phyloP scores from a whole-genome alignment of 1,284 basidiomycete genomes.

The Cystobasidium pallidum region DNA sequence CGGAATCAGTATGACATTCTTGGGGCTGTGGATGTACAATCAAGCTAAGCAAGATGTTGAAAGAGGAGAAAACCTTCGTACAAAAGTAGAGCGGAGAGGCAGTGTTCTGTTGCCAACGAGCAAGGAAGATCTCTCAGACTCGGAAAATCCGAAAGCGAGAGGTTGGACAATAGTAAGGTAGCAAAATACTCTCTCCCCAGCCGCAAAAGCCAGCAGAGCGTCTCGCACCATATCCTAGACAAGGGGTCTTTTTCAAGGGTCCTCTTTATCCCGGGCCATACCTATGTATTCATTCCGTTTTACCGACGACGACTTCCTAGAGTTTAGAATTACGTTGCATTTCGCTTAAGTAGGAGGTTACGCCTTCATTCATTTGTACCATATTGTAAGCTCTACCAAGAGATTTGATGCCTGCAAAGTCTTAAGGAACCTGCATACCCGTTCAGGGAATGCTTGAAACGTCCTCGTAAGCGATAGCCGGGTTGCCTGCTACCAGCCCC shows the following conservation, averaged over 20 bases:
- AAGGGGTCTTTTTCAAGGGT: background rate
- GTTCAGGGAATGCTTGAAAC: too few species aligned
- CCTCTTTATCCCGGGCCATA: background rate
- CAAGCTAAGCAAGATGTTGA: conserved; percentile 90
- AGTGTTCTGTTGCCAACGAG: conserved; percentile 73
- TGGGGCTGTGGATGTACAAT: conserved; percentile 95
- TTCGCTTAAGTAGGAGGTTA: background rate
- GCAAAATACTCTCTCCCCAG: background rate
- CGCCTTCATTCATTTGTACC: background rate
- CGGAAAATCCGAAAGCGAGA: conserved; percentile 19
- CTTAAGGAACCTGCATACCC: too few species aligned
- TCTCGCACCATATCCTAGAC: background rate
- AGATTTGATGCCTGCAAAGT: too few species aligned
- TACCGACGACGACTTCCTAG: background rate
- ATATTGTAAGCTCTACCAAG: too few species aligned
- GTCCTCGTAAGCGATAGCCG: too few species aligned
- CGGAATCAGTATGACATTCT: conserved; percentile 87
- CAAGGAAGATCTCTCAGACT: conserved; percentile 45
- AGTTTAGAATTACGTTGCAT: background rate
- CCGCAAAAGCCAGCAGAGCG: background rate
- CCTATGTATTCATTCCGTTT: background rate
- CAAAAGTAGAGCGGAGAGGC: conserved; percentile 76
- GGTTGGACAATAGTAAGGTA: conserved; percentile 40
- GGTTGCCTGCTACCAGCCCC: too few species aligned
- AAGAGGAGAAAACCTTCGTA: conserved; percentile 82